Conservation (phyloP, 164 flowering plant species). For the Annona squamosa region DNA sequence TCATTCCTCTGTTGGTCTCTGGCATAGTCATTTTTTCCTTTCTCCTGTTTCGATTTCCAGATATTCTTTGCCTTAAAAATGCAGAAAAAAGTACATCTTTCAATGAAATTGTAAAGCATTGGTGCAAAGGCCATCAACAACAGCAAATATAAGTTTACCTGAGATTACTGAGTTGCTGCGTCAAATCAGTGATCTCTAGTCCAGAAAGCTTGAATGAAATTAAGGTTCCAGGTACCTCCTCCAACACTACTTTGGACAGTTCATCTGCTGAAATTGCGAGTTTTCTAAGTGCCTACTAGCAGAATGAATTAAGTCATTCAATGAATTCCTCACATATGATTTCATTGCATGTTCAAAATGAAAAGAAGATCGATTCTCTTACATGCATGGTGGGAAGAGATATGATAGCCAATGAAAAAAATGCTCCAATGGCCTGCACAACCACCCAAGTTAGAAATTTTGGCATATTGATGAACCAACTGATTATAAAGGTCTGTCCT, state of each 20-base stretch:
- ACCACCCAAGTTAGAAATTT: constrained; percentile 1
- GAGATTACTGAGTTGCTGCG: constrained; percentile 20
- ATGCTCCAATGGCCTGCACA: constrained; percentile 25
- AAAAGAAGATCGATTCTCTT: constrained; percentile 1
- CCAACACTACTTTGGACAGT: constrained; percentile 24
- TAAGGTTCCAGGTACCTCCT: constrained; percentile 30
- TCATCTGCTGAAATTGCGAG: constrained; percentile 20
- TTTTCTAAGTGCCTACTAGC: constrained; percentile 19
- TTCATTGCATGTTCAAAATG: background rate
- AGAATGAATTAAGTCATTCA: background rate
- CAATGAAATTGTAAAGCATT: background rate
- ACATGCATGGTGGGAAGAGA: constrained; percentile 24
- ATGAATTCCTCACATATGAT: background rate
- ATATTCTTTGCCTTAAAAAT: constrained; percentile 25
- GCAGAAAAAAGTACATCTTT: constrained; percentile 5
- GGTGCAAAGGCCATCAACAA: background rate
- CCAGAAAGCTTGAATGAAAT: constrained; percentile 28
- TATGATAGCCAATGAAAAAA: constrained; percentile 17
- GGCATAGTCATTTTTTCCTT: constrained; percentile 10
- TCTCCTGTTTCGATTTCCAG: constrained; percentile 16
- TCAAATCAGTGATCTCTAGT: constrained; percentile 29
- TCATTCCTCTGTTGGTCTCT: constrained; percentile 7
- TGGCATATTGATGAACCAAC: background rate
- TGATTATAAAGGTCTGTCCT: background rate
- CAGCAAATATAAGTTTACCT: constrained; percentile 9